Base-by-base conservation (phyloP, 2,329 filamentous ascomycete genomes). In the Curvularia spicifera region DNA sequence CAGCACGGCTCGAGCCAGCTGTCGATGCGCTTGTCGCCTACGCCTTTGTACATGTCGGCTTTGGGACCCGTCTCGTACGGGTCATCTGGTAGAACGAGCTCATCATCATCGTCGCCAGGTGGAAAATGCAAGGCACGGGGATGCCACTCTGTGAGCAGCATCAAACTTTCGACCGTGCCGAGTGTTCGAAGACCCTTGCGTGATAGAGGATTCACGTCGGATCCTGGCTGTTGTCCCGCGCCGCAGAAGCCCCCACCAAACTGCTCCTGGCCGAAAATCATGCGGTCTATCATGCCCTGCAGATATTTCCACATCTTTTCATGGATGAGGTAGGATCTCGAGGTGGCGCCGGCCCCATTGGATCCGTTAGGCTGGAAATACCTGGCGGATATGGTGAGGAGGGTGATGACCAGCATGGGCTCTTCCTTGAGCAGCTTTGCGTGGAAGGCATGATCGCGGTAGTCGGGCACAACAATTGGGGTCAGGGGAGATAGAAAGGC, bases 131-230 rank as follows among this genome's bases (percentile, higher is more conserved):
- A 83, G 15, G 93, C 93, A 5, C 94, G 87, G 4, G 95, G 95
- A 75, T 98, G 94, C 94, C 95, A 99, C 72, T 99, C 95, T 1
- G 94, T 98, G 44, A 99, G 81, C 26, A 99, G 89, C 82, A 99
- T 88, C 31, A 99, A 80, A 33, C 93, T 96, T 78, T 99, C 95
- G 26, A 99, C 92, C 0, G 94, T 97, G 15, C 95, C 95, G 3
- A 99, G 81, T 0, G 94, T 97, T 51, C 95, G 86, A 52, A 98
- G 80, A 66, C 93, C 95, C 64, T 83, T 85, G 13, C 84, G 80
- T 15, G 81, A 80, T 2, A 83, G 76, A 13, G 83, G 80, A 76
- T 79, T 93, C 72, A 78, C 87, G 84, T 80, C 89, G 81, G 86
- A 90, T 85, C 47, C 89, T 83, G 61, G 89, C 63, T 84, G 68